These are phyloP conservation scores for Hortaea sp. DNA, from an alignment of 2,329 filamentous ascomycete genomes.

Conservation along the genomic window DNA sequence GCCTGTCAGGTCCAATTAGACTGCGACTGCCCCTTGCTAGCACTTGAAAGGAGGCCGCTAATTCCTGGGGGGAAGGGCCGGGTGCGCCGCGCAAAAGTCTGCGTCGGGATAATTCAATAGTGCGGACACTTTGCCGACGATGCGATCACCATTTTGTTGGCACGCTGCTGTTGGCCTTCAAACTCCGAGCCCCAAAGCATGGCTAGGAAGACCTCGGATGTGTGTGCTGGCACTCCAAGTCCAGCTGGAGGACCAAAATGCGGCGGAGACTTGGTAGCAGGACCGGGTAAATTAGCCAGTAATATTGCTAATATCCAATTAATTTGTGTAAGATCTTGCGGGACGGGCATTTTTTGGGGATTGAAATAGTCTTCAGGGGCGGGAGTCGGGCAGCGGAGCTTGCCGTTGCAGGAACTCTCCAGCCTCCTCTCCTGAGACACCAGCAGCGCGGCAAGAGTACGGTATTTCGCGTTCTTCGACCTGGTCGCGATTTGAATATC, in stretches of 20 bases:
- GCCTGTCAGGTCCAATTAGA: no score
- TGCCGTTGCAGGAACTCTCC: no score
- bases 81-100: neutral
- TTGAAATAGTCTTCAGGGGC: no score
- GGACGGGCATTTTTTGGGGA: no score
- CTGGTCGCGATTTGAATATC: neutral
- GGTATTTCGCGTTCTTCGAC: no score
- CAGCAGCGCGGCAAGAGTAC: no score
- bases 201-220: neutral
- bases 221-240: neutral
- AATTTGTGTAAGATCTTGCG: no score
- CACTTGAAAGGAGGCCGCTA: neutral
- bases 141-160: neutral
- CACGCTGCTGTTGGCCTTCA: neutral
- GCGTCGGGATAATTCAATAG: neutral
- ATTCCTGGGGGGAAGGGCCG: neutral
- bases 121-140: neutral
- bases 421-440: no score
- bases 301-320: neutral
- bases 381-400: no score
- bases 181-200: no score
- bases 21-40: no score
- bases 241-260: neutral
- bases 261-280: neutral
- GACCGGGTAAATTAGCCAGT: neutral